These are phyloP conservation scores for Vitis hybrid DNA, from an alignment of 177 flowering plant genomes.

Conservation along the genomic window DNA sequence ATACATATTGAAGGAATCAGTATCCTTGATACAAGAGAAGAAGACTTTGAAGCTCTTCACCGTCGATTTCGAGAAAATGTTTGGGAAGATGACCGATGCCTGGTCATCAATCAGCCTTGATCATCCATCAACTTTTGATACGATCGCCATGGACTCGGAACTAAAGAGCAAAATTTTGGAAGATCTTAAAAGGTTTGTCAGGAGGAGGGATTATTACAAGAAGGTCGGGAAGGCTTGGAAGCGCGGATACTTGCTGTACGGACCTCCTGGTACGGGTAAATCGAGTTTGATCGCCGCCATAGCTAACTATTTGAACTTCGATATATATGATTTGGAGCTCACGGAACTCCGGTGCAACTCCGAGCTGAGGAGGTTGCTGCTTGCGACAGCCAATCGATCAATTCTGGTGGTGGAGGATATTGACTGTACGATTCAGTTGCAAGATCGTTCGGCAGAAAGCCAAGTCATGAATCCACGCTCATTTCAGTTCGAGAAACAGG, in stretches of 20 bases:
- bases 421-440: slow-evolving; percentile 35
- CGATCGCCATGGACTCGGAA: slow-evolving; percentile 33
- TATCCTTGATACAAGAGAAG: slow-evolving; percentile 23
- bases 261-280: slow-evolving; percentile 39
- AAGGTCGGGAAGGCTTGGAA: slow-evolving; percentile 43
- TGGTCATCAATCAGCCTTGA: slow-evolving; percentile 27
- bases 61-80: slow-evolving; percentile 7
- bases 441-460: slow-evolving; percentile 21
- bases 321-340: slow-evolving; percentile 29
- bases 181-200: slow-evolving; percentile 35
- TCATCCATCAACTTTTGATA: slow-evolving; percentile 41
- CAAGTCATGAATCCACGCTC: too few species aligned
- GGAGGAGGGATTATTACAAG: slow-evolving; percentile 30
- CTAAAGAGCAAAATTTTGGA: slow-evolving; percentile 22
- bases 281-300: slow-evolving; percentile 45
- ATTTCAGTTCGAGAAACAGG: not conserved
- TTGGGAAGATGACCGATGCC: slow-evolving; percentile 5
- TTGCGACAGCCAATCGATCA: slow-evolving; percentile 38
- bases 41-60: slow-evolving; percentile 37
- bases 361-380: slow-evolving; percentile 21
- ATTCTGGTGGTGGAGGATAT: slow-evolving; percentile 52
- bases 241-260: slow-evolving; percentile 33
- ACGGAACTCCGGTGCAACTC: slow-evolving; percentile 13
- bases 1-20: slow-evolving; percentile 18
- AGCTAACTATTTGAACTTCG: slow-evolving; percentile 34